phyloP scores from a whole-genome alignment of 208 protist genomes.

The Leptomonas pyrrhocoris region DNA sequence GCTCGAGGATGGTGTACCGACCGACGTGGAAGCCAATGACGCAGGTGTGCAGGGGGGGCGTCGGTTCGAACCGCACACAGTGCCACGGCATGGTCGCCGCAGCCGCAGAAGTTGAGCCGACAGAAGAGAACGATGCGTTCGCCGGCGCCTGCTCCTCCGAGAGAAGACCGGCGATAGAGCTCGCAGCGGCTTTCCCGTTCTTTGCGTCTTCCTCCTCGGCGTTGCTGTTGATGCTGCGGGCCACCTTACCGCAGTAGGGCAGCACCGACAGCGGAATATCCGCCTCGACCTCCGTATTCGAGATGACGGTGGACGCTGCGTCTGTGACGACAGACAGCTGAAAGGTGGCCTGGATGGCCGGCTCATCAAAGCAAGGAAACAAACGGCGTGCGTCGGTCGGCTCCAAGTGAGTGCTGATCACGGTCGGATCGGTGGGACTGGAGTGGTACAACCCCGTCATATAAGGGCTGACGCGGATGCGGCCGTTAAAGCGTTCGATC shows the following conservation, averaged over 20 bases:
- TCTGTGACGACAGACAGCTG: slow-evolving; percentile 57
- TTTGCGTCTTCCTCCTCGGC: background rate
- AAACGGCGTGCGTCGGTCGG: slow-evolving; percentile 59
- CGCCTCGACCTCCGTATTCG: slow-evolving; percentile 50
- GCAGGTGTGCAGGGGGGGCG: slow-evolving; percentile 59
- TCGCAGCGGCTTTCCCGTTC: background rate
- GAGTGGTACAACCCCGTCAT: slow-evolving; percentile 51
- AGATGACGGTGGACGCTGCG: slow-evolving; percentile 37
- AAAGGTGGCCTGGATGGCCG: slow-evolving; percentile 53
- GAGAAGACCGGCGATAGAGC: too few species aligned
- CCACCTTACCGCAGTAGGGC: slow-evolving; percentile 15
- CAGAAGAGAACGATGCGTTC: background rate
- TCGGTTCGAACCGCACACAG: slow-evolving; percentile 45
- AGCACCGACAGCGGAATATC: slow-evolving; percentile 27
- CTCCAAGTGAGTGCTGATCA: slow-evolving; percentile 71
- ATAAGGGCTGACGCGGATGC: slow-evolving; percentile 25
- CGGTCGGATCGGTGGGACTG: slow-evolving; percentile 30
- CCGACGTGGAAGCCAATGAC: slow-evolving; percentile 90
- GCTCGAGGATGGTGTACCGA: slow-evolving; percentile 89
- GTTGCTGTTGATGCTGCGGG: background rate
- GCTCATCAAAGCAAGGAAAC: slow-evolving; percentile 81
- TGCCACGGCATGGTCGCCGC: slow-evolving; percentile 22
- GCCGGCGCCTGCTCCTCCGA: background rate
- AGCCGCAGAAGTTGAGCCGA: background rate
- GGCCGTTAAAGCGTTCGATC: slow-evolving; percentile 45